phyloP scores from a whole-genome alignment of 139 green algal species.

The Zygnema cylindricum region DNA sequence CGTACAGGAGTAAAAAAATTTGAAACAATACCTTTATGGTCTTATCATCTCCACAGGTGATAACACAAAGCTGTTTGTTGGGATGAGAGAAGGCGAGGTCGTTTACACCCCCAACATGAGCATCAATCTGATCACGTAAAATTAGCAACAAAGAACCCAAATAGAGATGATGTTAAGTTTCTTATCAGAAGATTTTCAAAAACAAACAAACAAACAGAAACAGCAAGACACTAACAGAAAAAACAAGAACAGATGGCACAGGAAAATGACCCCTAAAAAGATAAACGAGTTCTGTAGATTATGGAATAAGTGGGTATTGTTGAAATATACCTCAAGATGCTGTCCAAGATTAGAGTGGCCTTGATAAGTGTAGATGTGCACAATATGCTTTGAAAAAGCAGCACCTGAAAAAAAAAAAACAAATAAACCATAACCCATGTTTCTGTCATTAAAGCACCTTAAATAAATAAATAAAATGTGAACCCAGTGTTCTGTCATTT shows the following conservation, averaged over 20 bases:
- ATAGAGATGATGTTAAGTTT: no score
- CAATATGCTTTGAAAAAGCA: conserved; percentile 60
- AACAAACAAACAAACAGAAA: not conserved
- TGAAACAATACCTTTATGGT: conserved; percentile 58
- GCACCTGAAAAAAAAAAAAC: conserved; percentile 38
- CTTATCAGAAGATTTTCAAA: not conserved
- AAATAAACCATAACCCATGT: no score
- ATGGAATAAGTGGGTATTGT: not conserved
- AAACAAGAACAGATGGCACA: not conserved
- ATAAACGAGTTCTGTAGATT: not conserved
- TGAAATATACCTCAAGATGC: conserved; percentile 55
- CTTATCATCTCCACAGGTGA: conserved; percentile 65
- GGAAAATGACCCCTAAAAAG: not conserved
- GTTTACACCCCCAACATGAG: conserved; percentile 59
- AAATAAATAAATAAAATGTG: no score
- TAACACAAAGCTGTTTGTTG: conserved; percentile 59
- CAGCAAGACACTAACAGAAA: conserved; percentile 3
- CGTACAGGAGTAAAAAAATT: not conserved
- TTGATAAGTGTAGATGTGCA: conserved; percentile 62
- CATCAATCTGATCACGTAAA: conserved; percentile 63
- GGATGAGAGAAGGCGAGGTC: conserved; percentile 61
- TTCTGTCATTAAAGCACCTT: no score
- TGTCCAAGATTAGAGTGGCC: conserved; percentile 15
- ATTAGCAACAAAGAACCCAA: no score
- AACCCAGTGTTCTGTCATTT: no score